Evolutionary conservation across 805 yeast species (phyloP).

Genomic region (Candida ponderosae): DNA sequence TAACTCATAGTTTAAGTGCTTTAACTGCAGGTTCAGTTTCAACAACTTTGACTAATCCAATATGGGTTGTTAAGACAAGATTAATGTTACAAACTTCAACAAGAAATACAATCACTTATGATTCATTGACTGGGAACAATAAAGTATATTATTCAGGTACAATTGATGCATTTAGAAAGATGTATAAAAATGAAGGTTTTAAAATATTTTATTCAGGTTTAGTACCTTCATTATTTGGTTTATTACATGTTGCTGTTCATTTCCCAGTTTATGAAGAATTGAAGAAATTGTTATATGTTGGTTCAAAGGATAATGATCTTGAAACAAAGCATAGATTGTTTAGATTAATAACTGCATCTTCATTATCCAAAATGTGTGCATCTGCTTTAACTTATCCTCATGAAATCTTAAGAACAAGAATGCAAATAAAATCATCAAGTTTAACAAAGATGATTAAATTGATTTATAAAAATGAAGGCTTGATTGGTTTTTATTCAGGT

Average conservation of each 20-base stretch:
- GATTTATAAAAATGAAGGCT: slow-evolving; percentile 56
- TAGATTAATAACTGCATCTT: slow-evolving; percentile 57
- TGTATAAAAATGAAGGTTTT: slow-evolving; percentile 75
- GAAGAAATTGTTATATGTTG: slow-evolving; percentile 39
- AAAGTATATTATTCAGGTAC: slow-evolving; percentile 60
- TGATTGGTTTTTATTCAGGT: slow-evolving; percentile 83
- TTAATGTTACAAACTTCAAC: slow-evolving; percentile 70
- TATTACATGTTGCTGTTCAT: slow-evolving; percentile 91
- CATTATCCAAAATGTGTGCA: slow-evolving; percentile 82
- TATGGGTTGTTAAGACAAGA: slow-evolving; percentile 96
- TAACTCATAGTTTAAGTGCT: slow-evolving; percentile 47
- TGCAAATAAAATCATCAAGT: slow-evolving; percentile 50
- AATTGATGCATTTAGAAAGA: slow-evolving; percentile 71
- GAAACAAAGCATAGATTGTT: slow-evolving; percentile 22
- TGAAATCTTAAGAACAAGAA: slow-evolving; percentile 85
- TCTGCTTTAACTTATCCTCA: slow-evolving; percentile 90
- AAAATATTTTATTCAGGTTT: slow-evolving; percentile 82
- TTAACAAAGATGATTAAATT: slow-evolving; percentile 15
- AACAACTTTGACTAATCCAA: slow-evolving; percentile 83
- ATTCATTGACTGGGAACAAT: slow-evolving; percentile 8
- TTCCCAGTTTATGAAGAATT: slow-evolving; percentile 88
- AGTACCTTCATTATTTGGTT: slow-evolving; percentile 83
- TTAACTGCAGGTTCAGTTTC: slow-evolving; percentile 85
- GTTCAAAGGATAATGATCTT: slow-evolving; percentile 15
- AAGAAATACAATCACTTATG: slow-evolving; percentile 10